These are phyloP conservation scores for Niebla homalea DNA, from an alignment of 495 filamentous ascomycete species.

Conservation along the genomic window DNA sequence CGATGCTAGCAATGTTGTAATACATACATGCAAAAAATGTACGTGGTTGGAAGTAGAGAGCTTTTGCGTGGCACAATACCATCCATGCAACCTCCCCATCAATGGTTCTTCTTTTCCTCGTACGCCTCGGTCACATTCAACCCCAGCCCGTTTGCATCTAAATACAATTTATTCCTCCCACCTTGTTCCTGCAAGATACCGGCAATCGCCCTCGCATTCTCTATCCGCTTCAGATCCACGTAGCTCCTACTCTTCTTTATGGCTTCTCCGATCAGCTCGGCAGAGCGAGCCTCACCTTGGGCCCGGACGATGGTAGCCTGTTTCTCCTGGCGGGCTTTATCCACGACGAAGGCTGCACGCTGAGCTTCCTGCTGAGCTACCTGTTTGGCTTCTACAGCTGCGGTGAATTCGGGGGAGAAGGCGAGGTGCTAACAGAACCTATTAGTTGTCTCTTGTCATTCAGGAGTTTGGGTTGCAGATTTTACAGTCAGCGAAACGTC, in stretches of 20 bases:
- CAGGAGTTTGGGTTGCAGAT: no score
- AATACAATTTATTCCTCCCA: constrained; percentile 84
- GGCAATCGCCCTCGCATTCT: constrained; percentile 86
- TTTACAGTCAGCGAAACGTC: constrained; percentile 97
- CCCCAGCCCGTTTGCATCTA: constrained; percentile 80
- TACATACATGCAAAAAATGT: neutral
- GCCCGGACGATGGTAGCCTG: constrained; percentile 97
- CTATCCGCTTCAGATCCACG: constrained; percentile 91
- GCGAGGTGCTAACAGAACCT: constrained; percentile 80
- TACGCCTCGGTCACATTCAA: constrained; percentile 68
- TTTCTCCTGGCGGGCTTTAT: constrained; percentile 98
- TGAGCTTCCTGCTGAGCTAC: constrained; percentile 98
- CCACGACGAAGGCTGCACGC: constrained; percentile 90
- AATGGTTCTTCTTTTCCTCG: constrained; percentile 24
- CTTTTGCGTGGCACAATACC: neutral
- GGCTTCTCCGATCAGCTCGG: constrained; percentile 93
- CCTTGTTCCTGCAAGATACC: constrained; percentile 68
- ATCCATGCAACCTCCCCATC: neutral
- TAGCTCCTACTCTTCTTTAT: constrained; percentile 99
- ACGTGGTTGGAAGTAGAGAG: constrained; percentile 4
- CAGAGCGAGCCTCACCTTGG: constrained; percentile 96
- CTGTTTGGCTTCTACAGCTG: constrained; percentile 97
- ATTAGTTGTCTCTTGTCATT: neutral
- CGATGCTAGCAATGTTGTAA: neutral
- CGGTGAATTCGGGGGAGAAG: constrained; percentile 98